Base-by-base conservation (phyloP, 2,329 filamentous ascomycete species). In the Stemphylium vesicarium region DNA sequence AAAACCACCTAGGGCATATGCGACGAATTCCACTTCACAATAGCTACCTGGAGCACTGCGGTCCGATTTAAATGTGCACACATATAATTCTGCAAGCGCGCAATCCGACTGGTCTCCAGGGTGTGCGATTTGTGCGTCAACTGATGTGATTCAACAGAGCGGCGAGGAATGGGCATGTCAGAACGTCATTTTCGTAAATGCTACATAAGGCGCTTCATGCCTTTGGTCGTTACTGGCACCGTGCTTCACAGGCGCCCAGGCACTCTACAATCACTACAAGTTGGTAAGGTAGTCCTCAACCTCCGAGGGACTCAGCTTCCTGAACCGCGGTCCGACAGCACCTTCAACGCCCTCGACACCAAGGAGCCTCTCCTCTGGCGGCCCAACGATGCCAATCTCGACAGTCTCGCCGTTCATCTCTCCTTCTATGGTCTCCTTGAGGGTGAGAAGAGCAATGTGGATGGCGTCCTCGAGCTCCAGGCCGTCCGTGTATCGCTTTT, bases 211-310 rank as follows among this genome's bases (percentile, higher is more conserved):
- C 50, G 46, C 53, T 47, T 67, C 62, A 47, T 64, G 54, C 58
- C 56, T 57, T 53, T 43, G 15, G 15, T 53, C 46, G 16, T 41
- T 35, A 41, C 29, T 35, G 10, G 46, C 29, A 49, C 33, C 16
- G 22, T 35, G 26, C n/a, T 45, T 16, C 16, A 16, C 20, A 45
- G 32, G 50, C 35, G 29, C 39, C 24, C 12, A 44, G 20, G 35
- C 33, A 43, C 4, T 33, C 45, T 46, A 9, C 42, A 35, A 22
- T 24, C 37, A 50, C 87, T 85, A 98, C 85, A 99, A 87, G 85
- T 96, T 98, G 78, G 95, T 98, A 78, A 99, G 82, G 82, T 99
- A 99, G 79, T 99, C 95, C 83, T 99, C 95, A 74, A 99, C 98
- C 82, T 99, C 95, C 80, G 96, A 92, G 72, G 96, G 92, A 71